These are phyloP conservation scores for Volvox carteri DNA, from an alignment of 163 green algal genomes.

Conservation along the genomic window DNA sequence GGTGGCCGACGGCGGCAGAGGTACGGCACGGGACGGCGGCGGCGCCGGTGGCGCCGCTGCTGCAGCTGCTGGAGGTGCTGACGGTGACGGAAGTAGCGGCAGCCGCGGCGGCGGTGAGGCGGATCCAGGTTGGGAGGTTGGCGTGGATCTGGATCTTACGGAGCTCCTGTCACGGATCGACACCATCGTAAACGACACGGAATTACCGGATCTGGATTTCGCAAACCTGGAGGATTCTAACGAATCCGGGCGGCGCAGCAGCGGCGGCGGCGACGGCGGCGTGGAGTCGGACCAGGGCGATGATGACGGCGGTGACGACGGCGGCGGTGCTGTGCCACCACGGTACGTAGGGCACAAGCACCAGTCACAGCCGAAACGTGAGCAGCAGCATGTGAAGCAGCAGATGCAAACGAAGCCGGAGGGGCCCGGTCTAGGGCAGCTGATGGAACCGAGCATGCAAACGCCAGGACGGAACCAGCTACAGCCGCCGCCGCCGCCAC, in stretches of 20 bases:
- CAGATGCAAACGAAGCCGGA: neutral
- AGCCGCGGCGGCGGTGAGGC: neutral
- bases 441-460: neutral
- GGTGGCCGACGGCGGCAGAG: neutral
- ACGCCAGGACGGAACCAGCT: neutral
- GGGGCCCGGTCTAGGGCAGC: neutral
- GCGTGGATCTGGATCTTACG: conserved; percentile 52
- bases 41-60: neutral
- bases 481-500: conserved; percentile 34
- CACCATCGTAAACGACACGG: conserved; percentile 23
- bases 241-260: too few relatives aligned
- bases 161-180: conserved; percentile 53
- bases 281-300: neutral
- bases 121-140: conserved; percentile 53
- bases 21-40: neutral
- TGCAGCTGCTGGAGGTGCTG: neutral
- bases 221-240: too few relatives aligned
- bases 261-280: neutral
- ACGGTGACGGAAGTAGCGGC: neutral
- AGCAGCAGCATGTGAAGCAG: neutral
- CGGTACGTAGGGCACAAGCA: too few relatives aligned
- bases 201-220: conserved; percentile 3
- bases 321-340: too few relatives aligned
- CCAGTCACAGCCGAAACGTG: neutral
- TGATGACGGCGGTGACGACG: neutral